A percentile compares a stretch with the other conserved stretches of the same genome.
phyloP scores from a whole-genome alignment of 2,329 filamentous ascomycete genomes.

The Talaromyces sp. region DNA sequence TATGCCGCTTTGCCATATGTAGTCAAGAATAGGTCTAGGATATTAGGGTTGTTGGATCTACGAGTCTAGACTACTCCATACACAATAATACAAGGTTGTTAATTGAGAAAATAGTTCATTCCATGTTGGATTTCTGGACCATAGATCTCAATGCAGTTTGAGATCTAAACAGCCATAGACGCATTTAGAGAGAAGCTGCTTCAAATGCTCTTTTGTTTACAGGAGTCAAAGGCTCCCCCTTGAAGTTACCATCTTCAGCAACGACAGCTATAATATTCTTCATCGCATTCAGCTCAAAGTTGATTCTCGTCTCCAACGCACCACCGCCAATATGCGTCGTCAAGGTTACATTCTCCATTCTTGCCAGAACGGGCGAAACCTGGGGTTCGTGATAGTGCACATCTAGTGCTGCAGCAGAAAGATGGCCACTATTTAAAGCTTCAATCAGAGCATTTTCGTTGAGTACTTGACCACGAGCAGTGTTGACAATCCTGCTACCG shows the following conservation, averaged over 20 bases:
- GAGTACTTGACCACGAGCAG: conserved; percentile 49
- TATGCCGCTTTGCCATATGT: not conserved
- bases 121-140: not conserved
- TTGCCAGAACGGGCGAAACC: conserved; percentile 4
- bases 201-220: conserved; percentile 13
- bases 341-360: conserved; percentile 12
- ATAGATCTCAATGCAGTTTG: not conserved
- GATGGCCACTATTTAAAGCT: conserved; percentile 47
- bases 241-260: not conserved
- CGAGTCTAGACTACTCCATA: not conserved
- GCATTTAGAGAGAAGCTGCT: not conserved
- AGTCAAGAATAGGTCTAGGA: not conserved
- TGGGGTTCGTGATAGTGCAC: conserved; percentile 13
- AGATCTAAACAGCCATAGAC: not conserved
- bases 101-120: too few relatives aligned
- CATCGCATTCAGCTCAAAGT: conserved; percentile 15
- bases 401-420: conserved; percentile 33
- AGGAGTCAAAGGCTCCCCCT: conserved; percentile 9
- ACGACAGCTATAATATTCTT: conserved; percentile 12
- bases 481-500: conserved; percentile 50
- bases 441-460: conserved; percentile 48
- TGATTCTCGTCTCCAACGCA: conserved; percentile 10
- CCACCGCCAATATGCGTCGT: conserved; percentile 13
- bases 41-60: not conserved
- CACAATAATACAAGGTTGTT: too few relatives aligned